Percentiles rank a stretch among this genome's conserved stretches.
Conservation (phyloP, 345 rosid species). For the Citrus australasica region DNA sequence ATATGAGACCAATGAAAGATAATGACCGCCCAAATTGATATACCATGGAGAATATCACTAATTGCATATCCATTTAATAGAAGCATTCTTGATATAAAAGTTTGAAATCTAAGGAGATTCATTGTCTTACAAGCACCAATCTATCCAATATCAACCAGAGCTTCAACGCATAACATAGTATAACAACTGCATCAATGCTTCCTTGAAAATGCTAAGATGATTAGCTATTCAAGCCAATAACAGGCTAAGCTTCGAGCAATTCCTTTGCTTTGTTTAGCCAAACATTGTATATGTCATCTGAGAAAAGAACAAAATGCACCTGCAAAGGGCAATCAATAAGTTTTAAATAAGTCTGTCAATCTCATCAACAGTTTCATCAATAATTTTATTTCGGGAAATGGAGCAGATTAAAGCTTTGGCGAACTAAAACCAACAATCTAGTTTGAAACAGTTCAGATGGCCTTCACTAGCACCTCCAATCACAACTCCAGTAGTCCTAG, state of each 20-base stretch:
- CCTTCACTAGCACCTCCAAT: not conserved
- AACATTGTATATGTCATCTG: constrained; percentile 45
- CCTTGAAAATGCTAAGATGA: not conserved
- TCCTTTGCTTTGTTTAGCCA: constrained; percentile 78
- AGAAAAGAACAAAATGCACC: constrained; percentile 81
- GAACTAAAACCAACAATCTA: not conserved
- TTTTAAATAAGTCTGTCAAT: not conserved
- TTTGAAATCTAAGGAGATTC: not conserved
- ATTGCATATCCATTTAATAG: not conserved
- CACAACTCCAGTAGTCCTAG: not conserved
- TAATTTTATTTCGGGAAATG: not conserved
- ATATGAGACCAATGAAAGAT: too few species aligned
- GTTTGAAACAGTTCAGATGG: not conserved
- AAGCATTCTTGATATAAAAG: not conserved
- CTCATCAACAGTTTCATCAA: not conserved
- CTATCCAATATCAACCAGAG: not conserved
- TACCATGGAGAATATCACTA: not conserved
- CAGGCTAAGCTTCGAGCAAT: constrained; percentile 27
- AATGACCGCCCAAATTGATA: too few species aligned
- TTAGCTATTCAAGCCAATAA: not conserved
- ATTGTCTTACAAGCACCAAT: not conserved
- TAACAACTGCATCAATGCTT: not conserved
- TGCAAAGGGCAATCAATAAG: constrained; percentile 23
- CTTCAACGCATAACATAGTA: not conserved
- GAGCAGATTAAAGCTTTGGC: not conserved